These are phyloP conservation scores for Boletus sensibilis DNA, from an alignment of 768 basidiomycete species.

Conservation along the genomic window DNA sequence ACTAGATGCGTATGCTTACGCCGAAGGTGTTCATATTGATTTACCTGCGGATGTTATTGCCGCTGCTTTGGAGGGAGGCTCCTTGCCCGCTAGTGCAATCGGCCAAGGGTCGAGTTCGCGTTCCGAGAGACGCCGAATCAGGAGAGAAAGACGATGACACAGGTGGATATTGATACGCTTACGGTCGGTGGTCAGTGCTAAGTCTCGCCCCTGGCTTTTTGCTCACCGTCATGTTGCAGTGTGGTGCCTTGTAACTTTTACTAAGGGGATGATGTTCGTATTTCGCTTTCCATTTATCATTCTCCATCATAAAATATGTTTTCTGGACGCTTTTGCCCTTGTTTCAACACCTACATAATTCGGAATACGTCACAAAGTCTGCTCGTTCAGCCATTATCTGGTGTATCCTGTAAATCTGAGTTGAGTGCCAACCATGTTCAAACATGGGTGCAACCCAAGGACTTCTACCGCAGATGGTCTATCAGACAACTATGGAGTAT, in stretches of 20 bases:
- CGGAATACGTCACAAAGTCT: slow-evolving; percentile 23
- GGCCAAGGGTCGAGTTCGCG: slow-evolving; percentile 48
- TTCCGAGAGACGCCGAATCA: slow-evolving; percentile 59
- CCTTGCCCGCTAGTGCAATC: slow-evolving; percentile 58
- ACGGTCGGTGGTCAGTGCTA: slow-evolving; percentile 17
- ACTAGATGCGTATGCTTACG: slow-evolving; percentile 79
- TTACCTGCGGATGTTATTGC: slow-evolving; percentile 90
- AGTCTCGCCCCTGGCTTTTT: not conserved
- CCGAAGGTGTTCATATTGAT: slow-evolving; percentile 90
- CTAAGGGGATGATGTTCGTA: slow-evolving; percentile 16
- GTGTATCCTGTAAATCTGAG: slow-evolving; percentile 22
- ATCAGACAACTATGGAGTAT: not conserved
- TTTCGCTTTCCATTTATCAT: slow-evolving; percentile 27
- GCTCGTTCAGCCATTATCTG: slow-evolving; percentile 12
- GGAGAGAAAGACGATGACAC: slow-evolving; percentile 43
- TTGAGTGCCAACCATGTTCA: slow-evolving; percentile 4
- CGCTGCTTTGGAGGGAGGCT: slow-evolving; percentile 77
- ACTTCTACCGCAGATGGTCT: not conserved
- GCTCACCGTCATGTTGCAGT: slow-evolving; percentile 16
- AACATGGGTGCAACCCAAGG: not conserved
- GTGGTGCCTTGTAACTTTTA: slow-evolving; percentile 22
- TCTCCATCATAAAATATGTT: slow-evolving; percentile 19
- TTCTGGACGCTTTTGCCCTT: slow-evolving; percentile 22
- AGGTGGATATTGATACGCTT: not conserved
- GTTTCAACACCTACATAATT: slow-evolving; percentile 28